phyloP scores from a whole-genome alignment of 352 stramenopile genomes.

The Phytophthora pinifolia region DNA sequence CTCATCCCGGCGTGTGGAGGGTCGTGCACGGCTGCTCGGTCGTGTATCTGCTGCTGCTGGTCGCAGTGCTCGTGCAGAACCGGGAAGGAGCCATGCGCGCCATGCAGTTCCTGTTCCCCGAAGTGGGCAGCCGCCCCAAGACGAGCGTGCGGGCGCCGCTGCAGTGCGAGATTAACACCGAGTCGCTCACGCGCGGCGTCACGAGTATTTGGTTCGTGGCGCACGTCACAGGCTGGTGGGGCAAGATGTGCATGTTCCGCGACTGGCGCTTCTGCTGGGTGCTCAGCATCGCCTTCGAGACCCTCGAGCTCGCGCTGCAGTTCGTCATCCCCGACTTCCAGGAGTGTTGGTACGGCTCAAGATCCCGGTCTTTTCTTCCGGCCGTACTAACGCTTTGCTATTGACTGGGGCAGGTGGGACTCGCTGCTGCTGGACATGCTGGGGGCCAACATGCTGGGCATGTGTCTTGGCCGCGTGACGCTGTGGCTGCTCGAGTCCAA shows the following conservation, averaged over 20 bases:
- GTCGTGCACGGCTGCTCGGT: slow-evolving; percentile 81
- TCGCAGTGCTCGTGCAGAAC: slow-evolving; percentile 71
- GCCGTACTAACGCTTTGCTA: too few species aligned
- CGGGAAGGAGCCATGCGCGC: slow-evolving; percentile 52
- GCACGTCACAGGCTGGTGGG: slow-evolving; percentile 88
- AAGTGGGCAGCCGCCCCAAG: slow-evolving; percentile 55
- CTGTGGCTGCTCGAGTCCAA: slow-evolving; percentile 84
- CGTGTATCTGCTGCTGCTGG: slow-evolving; percentile 76
- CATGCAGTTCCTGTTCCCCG: slow-evolving; percentile 77
- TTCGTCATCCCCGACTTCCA: slow-evolving; percentile 93
- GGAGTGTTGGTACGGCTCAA: slow-evolving; percentile 95
- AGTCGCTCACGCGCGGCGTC: slow-evolving; percentile 64
- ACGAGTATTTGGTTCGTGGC: slow-evolving; percentile 87
- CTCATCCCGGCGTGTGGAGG: slow-evolving; percentile 77
- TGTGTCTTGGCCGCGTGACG: slow-evolving; percentile 76
- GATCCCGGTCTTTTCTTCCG: too few species aligned
- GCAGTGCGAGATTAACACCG: slow-evolving; percentile 67
- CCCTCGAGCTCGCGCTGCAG: slow-evolving; percentile 87
- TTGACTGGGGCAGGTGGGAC: too few species aligned
- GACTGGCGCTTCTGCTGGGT: slow-evolving; percentile 94
- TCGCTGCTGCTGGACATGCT: slow-evolving; percentile 91
- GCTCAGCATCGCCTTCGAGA: slow-evolving; percentile 89
- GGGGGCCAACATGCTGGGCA: slow-evolving; percentile 91
- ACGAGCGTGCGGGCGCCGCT: slow-evolving; percentile 28
- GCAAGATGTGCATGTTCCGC: slow-evolving; percentile 94